phyloP scores from a whole-genome alignment of 345 rosid species.

The Eutrema japonicum region DNA sequence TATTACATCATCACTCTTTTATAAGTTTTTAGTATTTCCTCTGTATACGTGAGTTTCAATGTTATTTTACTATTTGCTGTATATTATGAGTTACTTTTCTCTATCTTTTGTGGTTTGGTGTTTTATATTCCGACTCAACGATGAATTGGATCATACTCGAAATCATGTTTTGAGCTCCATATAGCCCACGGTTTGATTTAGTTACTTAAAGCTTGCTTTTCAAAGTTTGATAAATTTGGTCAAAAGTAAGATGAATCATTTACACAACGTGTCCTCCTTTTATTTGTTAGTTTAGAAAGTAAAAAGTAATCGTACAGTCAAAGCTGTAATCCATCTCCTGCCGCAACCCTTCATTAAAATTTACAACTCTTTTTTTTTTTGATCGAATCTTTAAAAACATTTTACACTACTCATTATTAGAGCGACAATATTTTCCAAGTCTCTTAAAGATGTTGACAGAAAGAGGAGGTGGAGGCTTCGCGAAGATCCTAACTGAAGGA shows the following conservation, averaged over 20 bases:
- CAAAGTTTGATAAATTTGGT: background rate
- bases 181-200: too few species aligned
- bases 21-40: background rate
- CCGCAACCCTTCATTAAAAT: background rate
- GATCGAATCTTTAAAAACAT: too few species aligned
- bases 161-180: too few species aligned
- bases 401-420: too few species aligned
- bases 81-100: background rate
- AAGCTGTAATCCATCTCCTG: background rate
- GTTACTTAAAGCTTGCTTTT: background rate
- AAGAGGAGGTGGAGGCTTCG: background rate
- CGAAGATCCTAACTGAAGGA: background rate
- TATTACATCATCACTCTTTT: background rate
- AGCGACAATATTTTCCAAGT: background rate
- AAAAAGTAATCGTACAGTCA: too few species aligned
- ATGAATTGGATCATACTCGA: too few species aligned
- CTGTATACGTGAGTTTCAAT: background rate
- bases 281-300: too few species aligned
- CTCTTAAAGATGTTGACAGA: background rate
- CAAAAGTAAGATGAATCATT: background rate
- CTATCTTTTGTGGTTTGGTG: background rate
- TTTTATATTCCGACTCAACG: too few species aligned
- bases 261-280: background rate
- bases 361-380: background rate
- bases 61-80: slow-evolving; percentile 2